Evolutionary conservation across 176 grass and related monocot species (phyloP).

Genomic region (Oryza glaberrima): DNA sequence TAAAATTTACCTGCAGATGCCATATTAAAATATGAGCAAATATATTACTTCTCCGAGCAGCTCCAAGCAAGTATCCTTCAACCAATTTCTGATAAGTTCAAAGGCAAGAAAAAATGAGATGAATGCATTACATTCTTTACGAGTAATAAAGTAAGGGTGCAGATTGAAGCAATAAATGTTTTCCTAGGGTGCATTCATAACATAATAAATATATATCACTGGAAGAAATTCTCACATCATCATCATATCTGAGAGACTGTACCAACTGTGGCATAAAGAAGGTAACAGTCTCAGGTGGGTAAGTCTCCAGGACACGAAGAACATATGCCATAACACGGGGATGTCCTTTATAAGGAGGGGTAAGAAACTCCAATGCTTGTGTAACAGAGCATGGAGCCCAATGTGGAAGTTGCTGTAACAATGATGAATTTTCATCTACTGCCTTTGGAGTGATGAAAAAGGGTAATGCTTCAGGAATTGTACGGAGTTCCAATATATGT

Average conservation of each 20-base stretch:
- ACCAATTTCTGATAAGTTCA: conserved; percentile 82
- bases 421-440: conserved; percentile 87
- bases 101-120: conserved; percentile 34
- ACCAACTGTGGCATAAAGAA: conserved; percentile 99
- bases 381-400: conserved; percentile 98
- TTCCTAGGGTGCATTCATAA: not conserved
- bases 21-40: conserved; percentile 99
- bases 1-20: conserved; percentile 90
- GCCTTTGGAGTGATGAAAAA: conserved; percentile 99
- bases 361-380: conserved; percentile 95
- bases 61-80: conserved; percentile 98
- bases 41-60: conserved; percentile 90
- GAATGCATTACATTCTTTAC: not conserved
- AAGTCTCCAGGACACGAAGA: conserved; percentile 97
- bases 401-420: conserved; percentile 95
- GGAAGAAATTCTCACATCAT: conserved; percentile 71
- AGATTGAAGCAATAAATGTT: conserved; percentile 25
- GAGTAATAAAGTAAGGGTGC: conserved; percentile 38
- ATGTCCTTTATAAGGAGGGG: conserved; percentile 96
- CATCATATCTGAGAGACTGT: conserved; percentile 97
- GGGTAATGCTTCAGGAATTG: conserved; percentile 92
- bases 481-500: conserved; percentile 84
- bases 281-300: conserved; percentile 89
- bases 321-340: conserved; percentile 98
- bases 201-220: conserved; percentile 26